A percentile compares a stretch with the other conserved stretches of the same genome.
phyloP scores from a whole-genome alignment of 352 stramenopile species.

The Saprolegnia parasitica region DNA sequence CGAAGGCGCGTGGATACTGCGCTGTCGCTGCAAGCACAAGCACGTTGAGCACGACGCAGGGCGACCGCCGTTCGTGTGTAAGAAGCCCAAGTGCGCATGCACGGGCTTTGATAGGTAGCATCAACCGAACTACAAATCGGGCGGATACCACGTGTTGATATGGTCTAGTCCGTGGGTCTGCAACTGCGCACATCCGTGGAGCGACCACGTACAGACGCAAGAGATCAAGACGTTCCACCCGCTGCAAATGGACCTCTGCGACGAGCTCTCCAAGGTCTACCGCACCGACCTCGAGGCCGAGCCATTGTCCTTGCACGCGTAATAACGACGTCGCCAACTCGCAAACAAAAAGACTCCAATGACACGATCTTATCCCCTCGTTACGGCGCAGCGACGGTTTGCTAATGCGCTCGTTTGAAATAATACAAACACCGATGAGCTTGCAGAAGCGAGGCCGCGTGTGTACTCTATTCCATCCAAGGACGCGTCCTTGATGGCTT shows the following conservation, averaged over 20 bases:
- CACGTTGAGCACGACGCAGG: slow-evolving; percentile 64
- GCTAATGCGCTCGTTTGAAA: no score
- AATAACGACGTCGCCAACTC: neutral
- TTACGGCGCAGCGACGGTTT: no score
- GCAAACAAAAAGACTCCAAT: neutral
- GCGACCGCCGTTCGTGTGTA: slow-evolving; percentile 41
- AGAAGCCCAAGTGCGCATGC: slow-evolving; percentile 54
- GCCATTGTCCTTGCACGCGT: neutral
- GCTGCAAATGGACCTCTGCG: slow-evolving; percentile 39
- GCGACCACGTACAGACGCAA: slow-evolving; percentile 49
- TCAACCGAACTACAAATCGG: slow-evolving; percentile 23
- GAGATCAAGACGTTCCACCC: slow-evolving; percentile 44
- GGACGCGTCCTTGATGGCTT: no score
- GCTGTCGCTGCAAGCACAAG: slow-evolving; percentile 77
- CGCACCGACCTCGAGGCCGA: slow-evolving; percentile 46
- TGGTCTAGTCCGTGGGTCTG: slow-evolving; percentile 64
- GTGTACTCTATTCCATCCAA: no score
- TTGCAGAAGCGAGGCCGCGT: no score
- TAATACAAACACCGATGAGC: no score
- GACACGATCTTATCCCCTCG: neutral
- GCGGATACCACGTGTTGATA: slow-evolving; percentile 4
- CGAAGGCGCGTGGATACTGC: slow-evolving; percentile 71
- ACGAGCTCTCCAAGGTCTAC: slow-evolving; percentile 52
- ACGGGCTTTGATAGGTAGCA: slow-evolving; percentile 65
- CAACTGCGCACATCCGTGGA: slow-evolving; percentile 75